Evolutionary conservation across 2,329 filamentous ascomycete species (phyloP).

Genomic region (Zarea fungicola): DNA sequence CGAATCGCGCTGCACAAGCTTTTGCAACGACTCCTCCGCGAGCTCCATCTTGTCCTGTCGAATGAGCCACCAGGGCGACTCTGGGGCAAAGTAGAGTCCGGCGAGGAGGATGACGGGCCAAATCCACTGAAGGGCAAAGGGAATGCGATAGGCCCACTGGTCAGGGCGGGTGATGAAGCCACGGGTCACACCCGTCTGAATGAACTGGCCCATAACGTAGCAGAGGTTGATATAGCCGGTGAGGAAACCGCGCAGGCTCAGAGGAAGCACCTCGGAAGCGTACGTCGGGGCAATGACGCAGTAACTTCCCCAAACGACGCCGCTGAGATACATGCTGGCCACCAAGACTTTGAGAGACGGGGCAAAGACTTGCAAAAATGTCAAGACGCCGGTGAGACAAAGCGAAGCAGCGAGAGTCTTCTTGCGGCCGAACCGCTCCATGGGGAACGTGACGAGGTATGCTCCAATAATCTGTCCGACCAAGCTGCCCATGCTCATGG

Average conservation of each 20-base stretch:
- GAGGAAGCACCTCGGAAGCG: slow-evolving; percentile 32
- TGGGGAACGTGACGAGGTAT: slow-evolving; percentile 34
- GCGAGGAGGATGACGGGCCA: slow-evolving; percentile 36
- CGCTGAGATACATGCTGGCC: slow-evolving; percentile 34
- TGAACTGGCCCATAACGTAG: slow-evolving; percentile 37
- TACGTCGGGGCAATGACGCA: slow-evolving; percentile 38
- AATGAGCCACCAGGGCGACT: slow-evolving; percentile 41
- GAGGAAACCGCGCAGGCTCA: slow-evolving; percentile 30
- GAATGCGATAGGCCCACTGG: slow-evolving; percentile 38
- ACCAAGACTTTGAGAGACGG: slow-evolving; percentile 29
- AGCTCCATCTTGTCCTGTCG: too few relatives aligned
- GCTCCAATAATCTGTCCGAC: slow-evolving; percentile 44
- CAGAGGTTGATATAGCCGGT: slow-evolving; percentile 38
- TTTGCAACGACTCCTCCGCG: too few relatives aligned
- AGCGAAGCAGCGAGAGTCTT: slow-evolving; percentile 33
- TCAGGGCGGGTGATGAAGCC: slow-evolving; percentile 26
- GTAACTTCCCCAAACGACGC: slow-evolving; percentile 35
- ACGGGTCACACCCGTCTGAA: slow-evolving; percentile 34
- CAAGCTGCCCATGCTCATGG: slow-evolving; percentile 35
- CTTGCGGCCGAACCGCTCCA: slow-evolving; percentile 33
- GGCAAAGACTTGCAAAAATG: slow-evolving; percentile 39
- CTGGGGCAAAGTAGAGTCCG: slow-evolving; percentile 28
- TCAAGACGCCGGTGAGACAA: slow-evolving; percentile 32
- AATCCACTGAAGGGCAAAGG: slow-evolving; percentile 41
- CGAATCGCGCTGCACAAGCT: too few relatives aligned